phyloP scores from a whole-genome alignment of 371 early-diverging fungal genomes.

The Rhizopus microsporus region DNA sequence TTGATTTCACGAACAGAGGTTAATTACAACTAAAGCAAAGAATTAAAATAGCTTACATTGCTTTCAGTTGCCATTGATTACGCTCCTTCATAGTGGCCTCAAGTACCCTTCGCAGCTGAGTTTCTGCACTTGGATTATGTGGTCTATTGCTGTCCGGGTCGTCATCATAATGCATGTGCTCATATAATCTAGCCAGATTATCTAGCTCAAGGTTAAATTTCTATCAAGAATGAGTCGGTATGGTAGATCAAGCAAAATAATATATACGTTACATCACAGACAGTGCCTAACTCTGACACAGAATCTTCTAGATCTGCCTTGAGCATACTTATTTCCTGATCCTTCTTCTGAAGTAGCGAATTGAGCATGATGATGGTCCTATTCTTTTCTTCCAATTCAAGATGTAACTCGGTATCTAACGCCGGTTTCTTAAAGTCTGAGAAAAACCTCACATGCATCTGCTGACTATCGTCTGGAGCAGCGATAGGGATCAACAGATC shows the following conservation, averaged over 20 bases:
- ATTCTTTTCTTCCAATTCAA: conserved; percentile 14
- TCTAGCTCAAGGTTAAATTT: conserved; percentile 25
- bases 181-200: conserved; percentile 13
- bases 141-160: conserved; percentile 8
- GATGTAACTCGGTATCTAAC: conserved; percentile 4
- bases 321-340: conserved; percentile 20
- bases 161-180: conserved; percentile 1
- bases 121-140: conserved; percentile 32
- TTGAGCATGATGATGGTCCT: conserved; percentile 14
- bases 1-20: too few species aligned
- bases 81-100: conserved; percentile 35
- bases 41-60: conserved; percentile 24
- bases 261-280: conserved; percentile 21
- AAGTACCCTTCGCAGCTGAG: conserved; percentile 27
- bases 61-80: conserved; percentile 42
- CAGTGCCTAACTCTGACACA: conserved; percentile 19
- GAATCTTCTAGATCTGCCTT: conserved; percentile 25
- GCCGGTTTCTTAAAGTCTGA: background rate
- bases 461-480: background rate
- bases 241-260: background rate
- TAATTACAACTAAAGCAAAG: too few species aligned
- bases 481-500: conserved; percentile 21
- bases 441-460: background rate
- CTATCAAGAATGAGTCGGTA: background rate
- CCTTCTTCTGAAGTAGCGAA: conserved; percentile 20